Evolutionary conservation across 495 filamentous ascomycete species (phyloP).

Genomic region (Neurospora sp.): DNA sequence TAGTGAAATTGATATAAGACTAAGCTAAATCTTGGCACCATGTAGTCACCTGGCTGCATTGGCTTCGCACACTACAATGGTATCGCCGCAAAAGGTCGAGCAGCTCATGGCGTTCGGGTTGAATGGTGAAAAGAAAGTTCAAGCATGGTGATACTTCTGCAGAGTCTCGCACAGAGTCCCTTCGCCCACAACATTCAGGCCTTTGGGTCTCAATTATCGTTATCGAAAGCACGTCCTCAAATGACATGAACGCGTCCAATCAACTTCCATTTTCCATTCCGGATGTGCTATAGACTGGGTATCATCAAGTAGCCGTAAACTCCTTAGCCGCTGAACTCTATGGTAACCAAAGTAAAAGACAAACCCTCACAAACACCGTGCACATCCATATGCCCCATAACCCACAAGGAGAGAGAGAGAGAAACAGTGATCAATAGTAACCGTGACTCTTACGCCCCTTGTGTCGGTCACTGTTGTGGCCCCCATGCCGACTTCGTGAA

Average conservation of each 20-base stretch:
- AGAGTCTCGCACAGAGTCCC: too few relatives aligned
- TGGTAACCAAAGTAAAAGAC: not conserved
- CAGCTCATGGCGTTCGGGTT: not conserved
- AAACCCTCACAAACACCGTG: not conserved
- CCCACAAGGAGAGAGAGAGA: not conserved
- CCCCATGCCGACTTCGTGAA: conserved; percentile 12
- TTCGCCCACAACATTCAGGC: not conserved
- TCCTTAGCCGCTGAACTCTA: not conserved
- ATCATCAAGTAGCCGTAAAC: conserved; percentile 1
- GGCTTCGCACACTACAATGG: not conserved
- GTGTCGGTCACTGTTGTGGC: conserved; percentile 10
- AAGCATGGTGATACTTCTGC: not conserved
- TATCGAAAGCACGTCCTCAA: not conserved
- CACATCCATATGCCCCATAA: not conserved
- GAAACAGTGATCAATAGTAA: conserved; percentile 3
- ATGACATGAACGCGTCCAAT: not conserved
- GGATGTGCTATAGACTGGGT: not conserved
- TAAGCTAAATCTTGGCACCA: not conserved
- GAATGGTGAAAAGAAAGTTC: not conserved
- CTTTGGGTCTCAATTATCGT: not conserved
- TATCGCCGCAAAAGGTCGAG: not conserved
- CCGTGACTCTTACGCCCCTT: conserved; percentile 14
- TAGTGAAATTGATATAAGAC: not conserved
- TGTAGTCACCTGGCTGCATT: not conserved
- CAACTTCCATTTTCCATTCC: not conserved